These are phyloP conservation scores for Puccinia triticina DNA, from an alignment of 1,284 basidiomycete genomes.

Conservation along the genomic window DNA sequence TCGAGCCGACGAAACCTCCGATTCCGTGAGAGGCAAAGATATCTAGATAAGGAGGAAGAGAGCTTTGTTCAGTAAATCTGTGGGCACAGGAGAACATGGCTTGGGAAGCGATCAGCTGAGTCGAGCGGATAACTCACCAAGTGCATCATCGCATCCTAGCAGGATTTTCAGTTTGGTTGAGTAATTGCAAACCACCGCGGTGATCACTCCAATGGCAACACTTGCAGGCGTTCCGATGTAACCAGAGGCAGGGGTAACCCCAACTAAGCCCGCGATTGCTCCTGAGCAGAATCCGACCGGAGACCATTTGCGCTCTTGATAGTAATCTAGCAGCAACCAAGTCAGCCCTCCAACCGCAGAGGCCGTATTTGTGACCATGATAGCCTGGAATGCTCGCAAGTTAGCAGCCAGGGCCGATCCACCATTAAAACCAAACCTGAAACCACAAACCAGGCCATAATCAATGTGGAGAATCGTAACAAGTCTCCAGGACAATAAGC, in stretches of 20 bases:
- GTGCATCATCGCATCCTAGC: constrained; percentile 73
- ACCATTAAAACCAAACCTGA: constrained; percentile 58
- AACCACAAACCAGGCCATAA: neutral
- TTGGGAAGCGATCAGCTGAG: no score
- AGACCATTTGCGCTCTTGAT: constrained; percentile 57
- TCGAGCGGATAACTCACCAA: constrained; percentile 67
- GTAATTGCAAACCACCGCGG: constrained; percentile 84
- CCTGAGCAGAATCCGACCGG: constrained; percentile 92
- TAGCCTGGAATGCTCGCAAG: constrained; percentile 61
- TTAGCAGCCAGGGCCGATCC: constrained; percentile 62
- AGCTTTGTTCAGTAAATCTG: constrained; percentile 15
- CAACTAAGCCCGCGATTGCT: constrained; percentile 77
- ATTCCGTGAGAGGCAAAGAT: constrained; percentile 86
- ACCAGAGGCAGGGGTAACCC: constrained; percentile 86
- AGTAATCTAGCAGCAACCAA: constrained; percentile 60
- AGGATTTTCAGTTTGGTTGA: constrained; percentile 89
- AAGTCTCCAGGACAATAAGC: neutral
- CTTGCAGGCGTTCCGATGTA: constrained; percentile 84
- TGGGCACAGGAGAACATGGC: neutral
- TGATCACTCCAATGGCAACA: constrained; percentile 81
- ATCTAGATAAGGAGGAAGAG: constrained; percentile 60
- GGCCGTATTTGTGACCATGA: constrained; percentile 62
- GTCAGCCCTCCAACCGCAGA: constrained; percentile 61
- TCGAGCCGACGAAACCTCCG: constrained; percentile 83
- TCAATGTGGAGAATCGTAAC: neutral